These are phyloP conservation scores for Euphorbia peplus DNA, from an alignment of 345 rosid species.

Conservation along the genomic window DNA sequence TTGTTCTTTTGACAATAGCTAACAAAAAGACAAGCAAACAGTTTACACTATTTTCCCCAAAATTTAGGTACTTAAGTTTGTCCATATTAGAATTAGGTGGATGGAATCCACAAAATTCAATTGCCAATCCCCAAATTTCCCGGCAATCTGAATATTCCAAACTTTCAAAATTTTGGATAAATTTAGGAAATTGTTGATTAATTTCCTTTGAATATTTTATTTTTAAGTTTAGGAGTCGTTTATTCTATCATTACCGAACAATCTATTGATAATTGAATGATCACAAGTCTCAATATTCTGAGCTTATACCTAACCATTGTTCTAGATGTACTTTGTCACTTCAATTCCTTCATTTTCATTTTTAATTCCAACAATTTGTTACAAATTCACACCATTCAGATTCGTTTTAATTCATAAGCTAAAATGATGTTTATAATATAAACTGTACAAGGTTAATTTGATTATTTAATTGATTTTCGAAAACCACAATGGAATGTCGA, in stretches of 20 bases:
- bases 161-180: background rate
- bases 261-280: background rate
- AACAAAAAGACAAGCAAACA: too few relatives aligned
- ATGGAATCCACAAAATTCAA: too few relatives aligned
- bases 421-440: background rate
- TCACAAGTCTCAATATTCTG: background rate
- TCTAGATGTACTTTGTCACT: background rate
- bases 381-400: background rate
- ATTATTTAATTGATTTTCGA: too few relatives aligned
- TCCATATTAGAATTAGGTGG: too few relatives aligned
- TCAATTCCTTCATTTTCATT: background rate
- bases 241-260: background rate
- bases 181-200: background rate
- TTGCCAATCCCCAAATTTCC: slow-evolving; percentile 6
- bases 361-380: background rate
- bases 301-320: background rate
- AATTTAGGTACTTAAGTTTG: too few relatives aligned
- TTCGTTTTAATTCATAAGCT: background rate
- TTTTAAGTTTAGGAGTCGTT: background rate
- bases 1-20: background rate
- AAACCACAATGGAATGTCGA: too few relatives aligned
- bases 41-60: background rate
- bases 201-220: too few relatives aligned
- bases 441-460: background rate
- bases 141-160: slow-evolving; percentile 3